Conservation (phyloP, 805 yeast species). For the Nakazawaea ernobii region DNA sequence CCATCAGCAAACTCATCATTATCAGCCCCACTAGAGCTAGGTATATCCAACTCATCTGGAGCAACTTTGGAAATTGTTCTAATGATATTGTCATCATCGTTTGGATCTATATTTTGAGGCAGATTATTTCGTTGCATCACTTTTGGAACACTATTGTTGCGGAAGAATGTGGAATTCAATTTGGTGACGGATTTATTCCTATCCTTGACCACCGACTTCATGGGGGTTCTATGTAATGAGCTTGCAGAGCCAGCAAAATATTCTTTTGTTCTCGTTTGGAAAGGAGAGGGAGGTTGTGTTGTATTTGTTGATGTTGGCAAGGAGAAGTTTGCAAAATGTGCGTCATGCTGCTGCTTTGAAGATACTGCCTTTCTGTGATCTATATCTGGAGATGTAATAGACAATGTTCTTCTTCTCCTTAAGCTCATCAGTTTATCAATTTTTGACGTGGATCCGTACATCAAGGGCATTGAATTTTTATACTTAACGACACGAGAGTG, state of each 20-base stretch:
- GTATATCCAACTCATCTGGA: background rate
- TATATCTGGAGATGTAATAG: background rate
- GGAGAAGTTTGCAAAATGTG: background rate
- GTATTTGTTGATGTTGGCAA: background rate
- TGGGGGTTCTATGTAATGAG: background rate
- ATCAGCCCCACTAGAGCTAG: background rate
- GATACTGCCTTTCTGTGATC: background rate
- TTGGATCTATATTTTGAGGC: conserved; percentile 3
- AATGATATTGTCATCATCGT: conserved; percentile 6
- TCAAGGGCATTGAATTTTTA: conserved; percentile 5
- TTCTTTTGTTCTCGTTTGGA: background rate
- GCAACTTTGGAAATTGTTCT: background rate
- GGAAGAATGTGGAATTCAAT: conserved; percentile 2
- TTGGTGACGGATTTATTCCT: background rate
- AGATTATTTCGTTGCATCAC: background rate
- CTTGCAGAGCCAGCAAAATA: background rate
- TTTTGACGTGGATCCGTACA: background rate
- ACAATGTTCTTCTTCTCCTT: conserved; percentile 1
- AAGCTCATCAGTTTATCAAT: background rate
- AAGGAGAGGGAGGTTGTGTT: conserved; percentile 8
- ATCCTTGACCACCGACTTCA: background rate
- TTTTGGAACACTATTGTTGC: conserved; percentile 3
- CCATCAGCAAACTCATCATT: conserved; percentile 2
- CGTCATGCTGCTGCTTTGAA: background rate
- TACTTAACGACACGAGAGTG: background rate